Base-by-base conservation (phyloP, 345 rosid genomes). In the Populus deltoides region DNA sequence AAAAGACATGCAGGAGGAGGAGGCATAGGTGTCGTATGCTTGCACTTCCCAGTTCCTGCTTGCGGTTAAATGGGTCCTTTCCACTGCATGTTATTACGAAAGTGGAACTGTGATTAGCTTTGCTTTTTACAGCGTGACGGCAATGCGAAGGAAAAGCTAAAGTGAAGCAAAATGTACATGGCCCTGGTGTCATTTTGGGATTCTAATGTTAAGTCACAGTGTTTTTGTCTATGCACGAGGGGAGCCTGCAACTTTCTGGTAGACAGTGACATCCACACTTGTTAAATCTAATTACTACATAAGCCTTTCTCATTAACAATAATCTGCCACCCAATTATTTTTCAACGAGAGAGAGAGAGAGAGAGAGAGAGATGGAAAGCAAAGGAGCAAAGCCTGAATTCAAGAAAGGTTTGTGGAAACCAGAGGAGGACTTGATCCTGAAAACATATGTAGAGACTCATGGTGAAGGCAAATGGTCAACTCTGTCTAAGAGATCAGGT, bases 401-500 rank as follows among this genome's bases (percentile, higher is more conserved):
- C 57, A 91, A 85, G 84, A 91, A 88, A 80, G 98, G 94, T 3
- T 77, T 93, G 78, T 93, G 97, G 98, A 93, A 88, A 77, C 97
- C 98, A 51, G 98, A 92, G 76, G 98, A 92, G 85, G 98, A 93
- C 85, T 53, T 86, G 85, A 85, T 90, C 47, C 83, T 93, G 69
- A 90, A 82, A 84, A 85, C 84, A 41, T 90, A 92, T 35, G 85
- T 92, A 1, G 92, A 90, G 80, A 84, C 92, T 76, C 89, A 93
- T 75, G 98, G 98, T 38, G 97, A 93, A 83, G 94, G 97, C 82
- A 90, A 90, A 72, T 93, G 98, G 97, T 88, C 93, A 31, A 84
- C 88, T 25, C 87, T 93, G 5, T 88, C 98, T 8, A 85, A 80
- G 75, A 86, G 74, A 87, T 90, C 90, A 69, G 98, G 98, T 91